Evolutionary conservation across 2,329 filamentous ascomycete species (phyloP), one percentile per base, ranked within the genome.

Genomic region (Rhynchosporium agropyri): DNA sequence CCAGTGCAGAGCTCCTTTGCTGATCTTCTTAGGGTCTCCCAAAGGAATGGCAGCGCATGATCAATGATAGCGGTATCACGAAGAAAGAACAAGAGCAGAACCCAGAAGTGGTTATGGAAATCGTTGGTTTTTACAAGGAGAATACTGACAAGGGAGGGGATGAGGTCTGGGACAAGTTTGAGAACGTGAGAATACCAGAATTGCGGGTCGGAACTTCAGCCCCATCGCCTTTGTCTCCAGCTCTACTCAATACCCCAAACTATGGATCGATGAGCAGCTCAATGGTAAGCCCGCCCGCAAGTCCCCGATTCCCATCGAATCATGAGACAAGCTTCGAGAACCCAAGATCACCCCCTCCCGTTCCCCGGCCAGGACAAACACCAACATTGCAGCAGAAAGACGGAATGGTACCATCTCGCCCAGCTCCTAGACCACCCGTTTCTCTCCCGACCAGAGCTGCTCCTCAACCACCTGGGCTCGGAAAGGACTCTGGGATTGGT

Each of bases 281-380:
- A 8, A 80, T 90, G 74, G 83, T 89, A 70, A 95, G 91, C 73
- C 91, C 92, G 68, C 90, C 92, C 60, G 85, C 87, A 68, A 95
- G 91, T 78, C 91, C 92, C 65, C 86, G 91, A 75, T 96, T 96
- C 79, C 93, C 92, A 60, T 86, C 91, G 75, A 93, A 94, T 78
- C 86, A 91, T 79, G 89, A 92, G 83, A 90, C 91, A 74, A 98
- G 92, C 80, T 99, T 98, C 77, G 95, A 98, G 79, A 98, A 99
- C 74, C 95, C 95, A 55, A 86, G 95, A 73, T 91, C 94, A 20
- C 91, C 95, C 45, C 95, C 95, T 67, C 95, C 94, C 10, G 90
- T 97, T 65, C 93, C 94, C 74, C 63, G 78, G 76, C 45, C 74
- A 70, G 62, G 64, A 33, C 45, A 74, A 49, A 71, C 71, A 45